Evolutionary conservation across 2,329 filamentous ascomycete genomes (phyloP).

Genomic region (Anisogramma anomala): DNA sequence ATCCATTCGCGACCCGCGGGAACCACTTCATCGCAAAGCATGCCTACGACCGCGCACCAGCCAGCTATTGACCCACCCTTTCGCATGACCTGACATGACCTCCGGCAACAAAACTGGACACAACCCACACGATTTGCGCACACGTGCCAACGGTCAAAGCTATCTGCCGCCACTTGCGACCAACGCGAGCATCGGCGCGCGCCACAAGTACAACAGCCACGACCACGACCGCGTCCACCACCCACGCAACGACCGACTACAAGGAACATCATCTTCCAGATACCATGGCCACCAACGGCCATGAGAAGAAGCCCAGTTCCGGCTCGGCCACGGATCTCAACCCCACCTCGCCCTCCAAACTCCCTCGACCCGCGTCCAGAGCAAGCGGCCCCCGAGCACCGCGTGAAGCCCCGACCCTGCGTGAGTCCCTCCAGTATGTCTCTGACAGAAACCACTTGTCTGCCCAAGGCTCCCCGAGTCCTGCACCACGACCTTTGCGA

Average conservation of each 20-base stretch:
- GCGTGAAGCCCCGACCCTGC: slow-evolving; percentile 32
- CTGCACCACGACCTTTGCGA: slow-evolving; percentile 36
- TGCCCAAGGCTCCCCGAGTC: slow-evolving; percentile 37
- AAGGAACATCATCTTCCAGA: not conserved
- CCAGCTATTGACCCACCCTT: slow-evolving; percentile 5
- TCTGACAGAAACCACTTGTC: not conserved
- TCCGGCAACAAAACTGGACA: slow-evolving; percentile 17
- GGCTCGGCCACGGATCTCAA: slow-evolving; percentile 17
- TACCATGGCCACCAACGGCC: slow-evolving; percentile 8
- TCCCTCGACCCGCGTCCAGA: slow-evolving; percentile 19
- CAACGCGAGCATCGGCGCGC: slow-evolving; percentile 3
- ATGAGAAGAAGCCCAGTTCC: slow-evolving; percentile 18
- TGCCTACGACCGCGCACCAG: slow-evolving; percentile 5
- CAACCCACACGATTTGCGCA: slow-evolving; percentile 13
- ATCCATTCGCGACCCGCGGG: slow-evolving; percentile 3
- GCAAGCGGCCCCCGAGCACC: slow-evolving; percentile 19
- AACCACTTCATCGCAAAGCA: slow-evolving; percentile 5
- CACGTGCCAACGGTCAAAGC: slow-evolving; percentile 18
- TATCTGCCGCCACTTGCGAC: slow-evolving; percentile 26
- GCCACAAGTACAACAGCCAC: slow-evolving; percentile 15
- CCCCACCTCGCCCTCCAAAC: slow-evolving; percentile 18
- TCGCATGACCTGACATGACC: slow-evolving; percentile 16
- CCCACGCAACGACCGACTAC: not conserved
- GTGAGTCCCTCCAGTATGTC: slow-evolving; percentile 21
- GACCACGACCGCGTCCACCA: not conserved